A percentile compares a stretch with the other conserved stretches of the same genome.
These are phyloP conservation scores for Triticum urartu DNA, from an alignment of 176 grass and related monocot genomes.

Conservation along the genomic window DNA sequence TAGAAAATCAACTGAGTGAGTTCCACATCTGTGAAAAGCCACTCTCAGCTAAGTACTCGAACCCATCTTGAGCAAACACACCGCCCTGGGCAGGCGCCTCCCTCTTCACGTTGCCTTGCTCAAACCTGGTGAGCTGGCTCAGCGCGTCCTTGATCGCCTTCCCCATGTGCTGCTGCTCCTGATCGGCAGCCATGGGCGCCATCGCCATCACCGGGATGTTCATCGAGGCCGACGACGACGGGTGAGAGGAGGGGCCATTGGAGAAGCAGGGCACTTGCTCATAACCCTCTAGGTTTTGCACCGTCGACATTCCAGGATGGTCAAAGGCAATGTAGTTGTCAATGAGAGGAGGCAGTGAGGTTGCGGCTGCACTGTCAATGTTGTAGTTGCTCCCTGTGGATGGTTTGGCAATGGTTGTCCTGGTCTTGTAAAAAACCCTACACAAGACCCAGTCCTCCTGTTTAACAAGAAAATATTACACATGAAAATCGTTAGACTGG, in stretches of 20 bases:
- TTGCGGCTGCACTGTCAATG: constrained; percentile 32
- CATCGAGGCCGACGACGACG: constrained; percentile 27
- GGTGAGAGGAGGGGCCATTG: constrained; percentile 53
- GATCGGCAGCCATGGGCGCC: constrained; percentile 25
- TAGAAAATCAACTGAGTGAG: constrained; percentile 41
- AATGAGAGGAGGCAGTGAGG: constrained; percentile 73
- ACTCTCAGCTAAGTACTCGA: constrained; percentile 69
- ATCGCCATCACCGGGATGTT: neutral
- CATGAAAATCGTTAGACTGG: neutral
- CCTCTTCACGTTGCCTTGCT: constrained; percentile 56
- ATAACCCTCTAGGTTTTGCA: constrained; percentile 62
- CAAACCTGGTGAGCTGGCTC: constrained; percentile 62
- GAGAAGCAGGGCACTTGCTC: constrained; percentile 98
- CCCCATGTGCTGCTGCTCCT: constrained; percentile 33
- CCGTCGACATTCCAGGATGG: constrained; percentile 21
- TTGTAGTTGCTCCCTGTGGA: constrained; percentile 40
- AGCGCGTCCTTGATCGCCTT: constrained; percentile 53
- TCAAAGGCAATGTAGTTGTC: constrained; percentile 80
- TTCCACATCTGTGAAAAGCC: constrained; percentile 78
- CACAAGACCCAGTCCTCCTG: constrained; percentile 97
- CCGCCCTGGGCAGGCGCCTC: constrained; percentile 45
- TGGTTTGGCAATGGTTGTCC: constrained; percentile 44
- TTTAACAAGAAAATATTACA: neutral
- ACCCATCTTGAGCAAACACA: constrained; percentile 53
- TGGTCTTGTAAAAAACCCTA: constrained; percentile 80